These are phyloP conservation scores for Neonectria hederae DNA, from an alignment of 2,329 filamentous ascomycete genomes.

Conservation along the genomic window DNA sequence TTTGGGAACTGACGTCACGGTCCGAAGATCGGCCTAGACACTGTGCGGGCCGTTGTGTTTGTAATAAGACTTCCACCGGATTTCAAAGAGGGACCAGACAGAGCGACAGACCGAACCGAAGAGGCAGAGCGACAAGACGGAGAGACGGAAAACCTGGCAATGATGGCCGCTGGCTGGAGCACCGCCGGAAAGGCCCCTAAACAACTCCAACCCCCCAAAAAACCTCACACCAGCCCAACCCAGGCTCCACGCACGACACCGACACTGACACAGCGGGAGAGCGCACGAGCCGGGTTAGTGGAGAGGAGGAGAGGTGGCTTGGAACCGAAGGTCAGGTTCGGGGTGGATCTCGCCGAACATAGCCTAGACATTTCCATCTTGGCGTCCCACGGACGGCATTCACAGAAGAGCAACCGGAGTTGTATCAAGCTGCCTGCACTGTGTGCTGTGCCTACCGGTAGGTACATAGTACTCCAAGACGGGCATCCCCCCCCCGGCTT, in stretches of 20 bases:
- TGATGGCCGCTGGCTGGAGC: conserved; percentile 11
- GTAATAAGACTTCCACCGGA: too few relatives aligned
- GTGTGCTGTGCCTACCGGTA: neutral
- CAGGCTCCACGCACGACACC: conserved; percentile 16
- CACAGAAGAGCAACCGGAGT: too few relatives aligned
- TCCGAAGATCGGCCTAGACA: conserved; percentile 9
- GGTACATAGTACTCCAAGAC: neutral
- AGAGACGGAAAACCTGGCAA: neutral
- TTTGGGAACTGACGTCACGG: conserved; percentile 27
- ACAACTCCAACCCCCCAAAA: conserved; percentile 1
- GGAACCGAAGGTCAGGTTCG: neutral
- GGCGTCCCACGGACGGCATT: neutral
- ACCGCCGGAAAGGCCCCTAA: conserved; percentile 18
- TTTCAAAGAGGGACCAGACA: too few relatives aligned
- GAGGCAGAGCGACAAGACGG: too few relatives aligned
- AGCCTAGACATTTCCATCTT: conserved; percentile 1
- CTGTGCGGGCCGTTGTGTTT: too few relatives aligned
- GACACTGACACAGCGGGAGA: neutral
- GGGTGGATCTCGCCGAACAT: conserved; percentile 18
- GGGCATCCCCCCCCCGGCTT: neutral
- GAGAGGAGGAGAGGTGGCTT: too few relatives aligned
- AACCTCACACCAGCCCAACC: neutral
- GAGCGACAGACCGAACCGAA: neutral
- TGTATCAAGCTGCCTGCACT: neutral
- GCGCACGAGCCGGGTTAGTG: too few relatives aligned